phyloP scores from a whole-genome alignment of 2,329 filamentous ascomycete genomes.

The Dothideomycetes sp. region DNA sequence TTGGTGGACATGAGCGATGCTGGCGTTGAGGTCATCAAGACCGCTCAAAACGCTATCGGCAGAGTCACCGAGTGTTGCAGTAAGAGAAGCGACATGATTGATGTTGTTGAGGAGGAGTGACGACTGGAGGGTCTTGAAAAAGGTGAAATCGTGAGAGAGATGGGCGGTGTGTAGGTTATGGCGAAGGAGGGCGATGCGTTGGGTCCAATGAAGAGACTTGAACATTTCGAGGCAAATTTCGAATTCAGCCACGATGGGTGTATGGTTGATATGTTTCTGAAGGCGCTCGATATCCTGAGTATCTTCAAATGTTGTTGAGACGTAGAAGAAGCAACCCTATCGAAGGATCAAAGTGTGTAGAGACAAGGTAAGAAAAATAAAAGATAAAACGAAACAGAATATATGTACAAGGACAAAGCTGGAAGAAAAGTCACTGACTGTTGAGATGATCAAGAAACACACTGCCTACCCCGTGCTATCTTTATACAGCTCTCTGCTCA shows the following conservation, averaged over 20 bases:
- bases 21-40: conserved; percentile 38
- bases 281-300: no score
- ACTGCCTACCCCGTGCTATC: not conserved
- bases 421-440: not conserved
- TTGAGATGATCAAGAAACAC: not conserved
- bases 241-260: conserved; percentile 13
- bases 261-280: not conserved
- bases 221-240: conserved; percentile 20
- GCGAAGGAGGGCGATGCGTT: conserved; percentile 36
- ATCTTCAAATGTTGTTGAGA: no score
- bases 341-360: not conserved
- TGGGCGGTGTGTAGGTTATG: conserved; percentile 38
- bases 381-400: no score
- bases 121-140: conserved; percentile 38
- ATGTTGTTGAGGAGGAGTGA: conserved; percentile 35
- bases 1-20: conserved; percentile 38
- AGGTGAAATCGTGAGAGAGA: conserved; percentile 36
- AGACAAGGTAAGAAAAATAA: not conserved
- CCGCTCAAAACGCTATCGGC: conserved; percentile 35
- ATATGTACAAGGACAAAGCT: conserved; percentile 1
- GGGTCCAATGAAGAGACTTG: conserved; percentile 37
- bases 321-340: no score
- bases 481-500: conserved; percentile 1
- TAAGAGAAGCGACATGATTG: conserved; percentile 36
- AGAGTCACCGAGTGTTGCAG: conserved; percentile 32